Base-by-base conservation (phyloP, 225 moss, liverwort and hornwort species). In the Straminergon stramineum region DNA sequence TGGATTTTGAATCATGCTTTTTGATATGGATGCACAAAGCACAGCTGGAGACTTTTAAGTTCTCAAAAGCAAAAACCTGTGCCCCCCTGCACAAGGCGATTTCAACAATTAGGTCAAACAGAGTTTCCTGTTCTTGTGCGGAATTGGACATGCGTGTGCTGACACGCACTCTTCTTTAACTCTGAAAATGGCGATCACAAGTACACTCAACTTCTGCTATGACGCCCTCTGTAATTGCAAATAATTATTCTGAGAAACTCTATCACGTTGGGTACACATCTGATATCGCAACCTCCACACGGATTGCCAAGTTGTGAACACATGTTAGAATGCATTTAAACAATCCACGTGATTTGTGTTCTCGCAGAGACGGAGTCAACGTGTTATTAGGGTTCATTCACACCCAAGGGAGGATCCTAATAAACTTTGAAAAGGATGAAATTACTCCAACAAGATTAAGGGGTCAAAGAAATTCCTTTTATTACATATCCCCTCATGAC, bases 1-100 rank as follows among this genome's bases (percentile, higher is more conserved):
- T 87, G 56, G 58, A 37, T 83, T 83, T 30, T 37, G 84, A 66
- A 79, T 61, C 92, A 89, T 90, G 75, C 89, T 85, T 86, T 86
- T 88, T 41, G 63, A 86, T 76, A 34, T 26, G 9, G 77, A 48
- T 37, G 68, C 77, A 53, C 60, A 22, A 35, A 65, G 30, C 68
- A 52, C 35, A 20, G 35, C 67, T 60, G n/a, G 22, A 61, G 28
- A 52, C 62, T 67, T 43, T 35, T 15, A 65, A 45, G 23, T 52
- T 35, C 43, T 56, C 27, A 7, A 76, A 75, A 41, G 34, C 15
- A 23, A 34, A 75, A 52, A 52, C 34, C 57, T 67, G 26, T 20
- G 79, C 12, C 5, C 31, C 48, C 87, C 92, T 90, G 88, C 86
- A 79, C 79, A 53, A 58, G 66, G 52, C 79, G 48, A 83, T 65